Conservation (phyloP, 2,329 filamentous ascomycete genomes). For the Annulohypoxylon truncatum region DNA sequence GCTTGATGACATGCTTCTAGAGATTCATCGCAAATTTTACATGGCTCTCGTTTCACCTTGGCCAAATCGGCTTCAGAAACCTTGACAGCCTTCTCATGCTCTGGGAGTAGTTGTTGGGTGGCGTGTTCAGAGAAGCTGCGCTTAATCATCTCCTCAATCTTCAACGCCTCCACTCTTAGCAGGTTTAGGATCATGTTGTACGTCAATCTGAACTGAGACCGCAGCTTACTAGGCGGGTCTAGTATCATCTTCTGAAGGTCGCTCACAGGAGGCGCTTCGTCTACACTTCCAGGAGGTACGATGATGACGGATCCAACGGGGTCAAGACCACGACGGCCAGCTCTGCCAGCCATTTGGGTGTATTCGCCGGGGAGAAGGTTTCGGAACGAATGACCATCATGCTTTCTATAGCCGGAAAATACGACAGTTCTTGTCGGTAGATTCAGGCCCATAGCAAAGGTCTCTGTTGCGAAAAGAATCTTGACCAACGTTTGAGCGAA, state of each 20-base stretch:
- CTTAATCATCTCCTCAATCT: constrained; percentile 99
- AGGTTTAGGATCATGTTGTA: constrained; percentile 99
- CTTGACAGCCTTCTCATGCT: constrained; percentile 95
- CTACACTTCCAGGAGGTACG: constrained; percentile 79
- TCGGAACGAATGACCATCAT: constrained; percentile 91
- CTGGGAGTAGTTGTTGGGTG: constrained; percentile 90
- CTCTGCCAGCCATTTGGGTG: constrained; percentile 97
- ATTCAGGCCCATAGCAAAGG: constrained; percentile 98
- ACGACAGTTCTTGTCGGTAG: constrained; percentile 95
- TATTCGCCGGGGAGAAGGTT: constrained; percentile 95
- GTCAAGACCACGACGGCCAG: constrained; percentile 91
- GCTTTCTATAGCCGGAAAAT: constrained; percentile 96
- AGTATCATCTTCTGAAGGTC: constrained; percentile 94
- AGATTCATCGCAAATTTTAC: constrained; percentile 81
- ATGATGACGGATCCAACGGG: constrained; percentile 95
- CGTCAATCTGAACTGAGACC: constrained; percentile 95
- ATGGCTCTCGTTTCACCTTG: constrained; percentile 88
- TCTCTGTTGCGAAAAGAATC: constrained; percentile 96
- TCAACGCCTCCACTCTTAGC: constrained; percentile 92
- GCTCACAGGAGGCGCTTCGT: constrained; percentile 87
- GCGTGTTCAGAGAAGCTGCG: constrained; percentile 98
- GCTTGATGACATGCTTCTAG: constrained; percentile 85
- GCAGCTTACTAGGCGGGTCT: constrained; percentile 92
- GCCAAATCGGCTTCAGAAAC: constrained; percentile 90
- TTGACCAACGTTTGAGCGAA: constrained; percentile 97